These are phyloP conservation scores for Neofusicoccum laricinum DNA, from an alignment of 2,329 filamentous ascomycete species.

Conservation along the genomic window DNA sequence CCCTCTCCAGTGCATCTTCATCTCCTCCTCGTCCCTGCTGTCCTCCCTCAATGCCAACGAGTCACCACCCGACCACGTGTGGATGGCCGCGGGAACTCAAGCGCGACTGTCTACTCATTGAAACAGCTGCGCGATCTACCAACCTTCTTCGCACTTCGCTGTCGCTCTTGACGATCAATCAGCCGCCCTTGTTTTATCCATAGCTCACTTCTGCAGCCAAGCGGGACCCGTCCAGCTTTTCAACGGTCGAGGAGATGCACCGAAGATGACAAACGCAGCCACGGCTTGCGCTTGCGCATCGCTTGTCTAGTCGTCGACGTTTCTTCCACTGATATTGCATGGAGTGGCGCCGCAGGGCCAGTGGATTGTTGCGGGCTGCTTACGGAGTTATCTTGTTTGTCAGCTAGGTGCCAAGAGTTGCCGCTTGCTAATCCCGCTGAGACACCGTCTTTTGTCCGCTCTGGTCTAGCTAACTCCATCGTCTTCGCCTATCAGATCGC, in stretches of 20 bases:
- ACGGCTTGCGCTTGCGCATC: background rate
- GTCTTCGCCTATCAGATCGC: background rate
- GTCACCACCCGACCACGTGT: too few species aligned
- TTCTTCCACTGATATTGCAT: background rate
- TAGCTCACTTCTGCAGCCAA: too few species aligned
- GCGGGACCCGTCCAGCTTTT: background rate
- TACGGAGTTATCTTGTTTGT: background rate
- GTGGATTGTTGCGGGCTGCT: background rate
- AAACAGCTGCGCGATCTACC: background rate
- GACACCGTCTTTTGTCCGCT: constrained; percentile 2
- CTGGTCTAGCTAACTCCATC: background rate
- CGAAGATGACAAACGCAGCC: background rate
- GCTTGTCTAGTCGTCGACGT: background rate
- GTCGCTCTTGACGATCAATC: background rate
- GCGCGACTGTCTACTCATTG: background rate
- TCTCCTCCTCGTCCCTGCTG: background rate
- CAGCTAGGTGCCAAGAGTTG: background rate
- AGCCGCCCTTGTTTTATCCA: background rate
- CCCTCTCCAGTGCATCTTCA: background rate
- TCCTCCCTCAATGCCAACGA: too few species aligned
- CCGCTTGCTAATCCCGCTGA: constrained; percentile 5
- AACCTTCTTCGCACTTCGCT: background rate
- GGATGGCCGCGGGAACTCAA: too few species aligned
- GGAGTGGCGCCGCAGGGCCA: background rate
- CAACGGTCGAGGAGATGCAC: background rate